phyloP scores from a whole-genome alignment of 169 alveolate genomes.

The Cryptosporidium tyzzeri region DNA sequence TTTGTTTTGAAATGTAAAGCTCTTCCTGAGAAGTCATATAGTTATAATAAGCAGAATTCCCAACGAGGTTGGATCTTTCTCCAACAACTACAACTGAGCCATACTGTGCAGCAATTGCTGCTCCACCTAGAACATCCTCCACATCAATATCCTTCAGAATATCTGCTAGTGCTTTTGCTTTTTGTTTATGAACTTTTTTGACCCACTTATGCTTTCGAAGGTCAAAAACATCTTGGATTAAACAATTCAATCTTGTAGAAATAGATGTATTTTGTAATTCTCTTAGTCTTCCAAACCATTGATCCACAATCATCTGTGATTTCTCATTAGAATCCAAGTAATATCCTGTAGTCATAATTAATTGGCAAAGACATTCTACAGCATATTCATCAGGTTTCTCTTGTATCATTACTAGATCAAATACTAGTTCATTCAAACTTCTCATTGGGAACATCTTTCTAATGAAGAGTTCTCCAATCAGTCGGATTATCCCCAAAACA shows the following conservation, averaged over 20 bases:
- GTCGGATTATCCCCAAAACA: constrained; percentile 89
- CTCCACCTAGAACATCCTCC: constrained; percentile 91
- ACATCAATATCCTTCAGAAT: constrained; percentile 88
- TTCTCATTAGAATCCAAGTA: constrained; percentile 89
- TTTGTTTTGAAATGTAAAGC: constrained; percentile 58
- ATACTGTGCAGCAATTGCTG: constrained; percentile 91
- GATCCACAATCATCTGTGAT: constrained; percentile 86
- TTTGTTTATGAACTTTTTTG: constrained; percentile 89
- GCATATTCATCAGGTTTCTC: constrained; percentile 92
- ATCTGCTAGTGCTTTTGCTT: constrained; percentile 91
- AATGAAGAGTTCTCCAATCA: constrained; percentile 91
- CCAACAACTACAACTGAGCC: constrained; percentile 92
- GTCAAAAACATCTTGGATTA: constrained; percentile 90
- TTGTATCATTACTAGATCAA: constrained; percentile 86
- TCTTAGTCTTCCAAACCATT: constrained; percentile 91
- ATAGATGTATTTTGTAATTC: constrained; percentile 85
- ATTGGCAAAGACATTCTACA: constrained; percentile 89
- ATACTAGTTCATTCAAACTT: constrained; percentile 89
- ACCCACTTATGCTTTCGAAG: constrained; percentile 91
- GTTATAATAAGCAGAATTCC: constrained; percentile 84
- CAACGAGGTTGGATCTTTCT: constrained; percentile 86
- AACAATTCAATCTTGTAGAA: constrained; percentile 89
- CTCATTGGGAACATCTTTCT: constrained; percentile 88
- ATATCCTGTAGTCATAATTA: constrained; percentile 89
- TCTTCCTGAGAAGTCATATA: constrained; percentile 85